A percentile compares a stretch with the other conserved stretches of the same genome.
Conservation (phyloP, 2,329 filamentous ascomycete species). For the Sarocladium brachiariae region DNA sequence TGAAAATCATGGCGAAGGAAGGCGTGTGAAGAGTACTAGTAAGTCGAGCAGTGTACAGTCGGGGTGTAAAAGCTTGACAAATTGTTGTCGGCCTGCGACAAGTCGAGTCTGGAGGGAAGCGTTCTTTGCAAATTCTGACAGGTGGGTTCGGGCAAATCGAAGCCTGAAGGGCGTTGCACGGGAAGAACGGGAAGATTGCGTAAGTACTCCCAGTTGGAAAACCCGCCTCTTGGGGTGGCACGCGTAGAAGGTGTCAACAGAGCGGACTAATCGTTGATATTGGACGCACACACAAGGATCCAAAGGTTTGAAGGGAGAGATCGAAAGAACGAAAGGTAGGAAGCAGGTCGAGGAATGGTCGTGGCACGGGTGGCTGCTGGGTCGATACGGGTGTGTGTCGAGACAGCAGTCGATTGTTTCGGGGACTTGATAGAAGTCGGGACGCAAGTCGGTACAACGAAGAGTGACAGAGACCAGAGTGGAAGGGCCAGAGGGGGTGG, state of each 20-base stretch:
- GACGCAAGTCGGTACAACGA: neutral
- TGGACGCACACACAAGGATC: neutral
- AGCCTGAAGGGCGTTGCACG: too few relatives aligned
- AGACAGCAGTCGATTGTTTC: too few relatives aligned
- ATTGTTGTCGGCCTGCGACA: neutral
- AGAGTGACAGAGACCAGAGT: neutral
- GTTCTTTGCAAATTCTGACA: too few relatives aligned
- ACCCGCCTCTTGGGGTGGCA: too few relatives aligned
- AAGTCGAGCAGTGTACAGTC: neutral
- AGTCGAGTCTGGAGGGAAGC: too few relatives aligned
- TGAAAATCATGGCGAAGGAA: conserved; percentile 43
- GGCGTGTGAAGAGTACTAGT: neutral
- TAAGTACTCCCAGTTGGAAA: too few relatives aligned
- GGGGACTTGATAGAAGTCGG: too few relatives aligned
- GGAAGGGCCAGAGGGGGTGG: too few relatives aligned
- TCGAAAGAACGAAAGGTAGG: neutral
- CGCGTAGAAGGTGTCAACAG: too few relatives aligned
- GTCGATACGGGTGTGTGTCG: neutral
- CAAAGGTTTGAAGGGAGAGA: neutral
- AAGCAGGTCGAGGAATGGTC: neutral
- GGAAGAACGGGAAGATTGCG: too few relatives aligned
- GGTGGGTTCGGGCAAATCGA: too few relatives aligned
- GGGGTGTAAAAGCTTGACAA: neutral
- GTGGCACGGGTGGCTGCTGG: conserved; percentile 3
- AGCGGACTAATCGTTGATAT: too few relatives aligned